Percentiles rank a stretch among this genome's conserved stretches.
Conservation (phyloP, 164 flowering plant genomes). For the Tinospora cordifolia region DNA sequence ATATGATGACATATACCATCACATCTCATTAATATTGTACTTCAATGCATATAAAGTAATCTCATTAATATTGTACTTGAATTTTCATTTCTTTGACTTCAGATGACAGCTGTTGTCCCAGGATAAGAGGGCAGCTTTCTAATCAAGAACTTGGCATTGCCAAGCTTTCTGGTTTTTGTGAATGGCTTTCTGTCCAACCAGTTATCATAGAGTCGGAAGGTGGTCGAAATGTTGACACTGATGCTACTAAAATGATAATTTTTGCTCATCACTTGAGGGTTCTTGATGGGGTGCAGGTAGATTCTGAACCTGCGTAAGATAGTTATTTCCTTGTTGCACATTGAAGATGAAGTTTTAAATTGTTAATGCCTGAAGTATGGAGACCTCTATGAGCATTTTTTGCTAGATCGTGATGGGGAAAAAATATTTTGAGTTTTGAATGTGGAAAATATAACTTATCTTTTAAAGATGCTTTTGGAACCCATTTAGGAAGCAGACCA, state of each 20-base stretch:
- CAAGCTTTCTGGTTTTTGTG: constrained; percentile 72
- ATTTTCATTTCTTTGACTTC: constrained; percentile 18
- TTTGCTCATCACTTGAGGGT: constrained; percentile 94
- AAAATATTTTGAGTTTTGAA: too few relatives aligned
- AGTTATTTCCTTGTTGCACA: too few relatives aligned
- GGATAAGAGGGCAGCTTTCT: constrained; percentile 34
- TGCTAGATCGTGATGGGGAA: too few relatives aligned
- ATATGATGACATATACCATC: too few relatives aligned
- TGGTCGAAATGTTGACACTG: constrained; percentile 24
- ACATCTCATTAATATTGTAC: too few relatives aligned
- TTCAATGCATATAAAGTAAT: background rate
- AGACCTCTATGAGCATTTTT: too few relatives aligned
- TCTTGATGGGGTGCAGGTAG: constrained; percentile 80
- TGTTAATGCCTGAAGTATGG: too few relatives aligned
- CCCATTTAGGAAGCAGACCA: too few relatives aligned
- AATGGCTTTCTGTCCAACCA: constrained; percentile 86
- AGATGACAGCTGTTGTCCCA: constrained; percentile 28
- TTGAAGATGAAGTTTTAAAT: too few relatives aligned
- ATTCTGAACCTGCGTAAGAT: background rate
- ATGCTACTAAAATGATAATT: constrained; percentile 62
- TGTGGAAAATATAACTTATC: too few relatives aligned
- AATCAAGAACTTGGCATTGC: constrained; percentile 77
- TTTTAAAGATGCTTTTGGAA: too few relatives aligned
- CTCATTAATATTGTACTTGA: background rate
- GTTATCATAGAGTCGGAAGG: constrained; percentile 39